Conservation (phyloP, 768 basidiomycete species). For the Lyophyllum atratum region DNA sequence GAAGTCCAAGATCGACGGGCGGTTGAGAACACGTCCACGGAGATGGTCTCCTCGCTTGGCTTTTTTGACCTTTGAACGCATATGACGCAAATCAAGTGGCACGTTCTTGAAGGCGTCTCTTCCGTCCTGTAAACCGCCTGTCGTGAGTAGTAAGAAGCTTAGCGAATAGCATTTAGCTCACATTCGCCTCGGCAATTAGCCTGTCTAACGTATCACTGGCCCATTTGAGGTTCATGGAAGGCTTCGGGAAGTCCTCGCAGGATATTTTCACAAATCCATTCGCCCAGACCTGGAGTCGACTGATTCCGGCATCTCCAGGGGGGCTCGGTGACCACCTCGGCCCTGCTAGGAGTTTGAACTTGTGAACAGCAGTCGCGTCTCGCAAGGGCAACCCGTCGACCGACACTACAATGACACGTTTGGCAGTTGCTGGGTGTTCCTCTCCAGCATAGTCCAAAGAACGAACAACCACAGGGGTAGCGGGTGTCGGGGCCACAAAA, state of each 20-base stretch:
- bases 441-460: constrained; percentile 79
- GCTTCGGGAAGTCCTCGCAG: constrained; percentile 83
- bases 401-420: constrained; percentile 74
- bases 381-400: constrained; percentile 73
- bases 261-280: constrained; percentile 90
- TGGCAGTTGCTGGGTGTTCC: constrained; percentile 67
- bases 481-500: constrained; percentile 65
- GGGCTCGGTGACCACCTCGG: constrained; percentile 80
- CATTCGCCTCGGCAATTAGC: constrained; percentile 82
- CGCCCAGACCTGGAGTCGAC: constrained; percentile 45
- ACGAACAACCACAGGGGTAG: constrained; percentile 67
- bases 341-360: constrained; percentile 87
- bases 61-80: constrained; percentile 71
- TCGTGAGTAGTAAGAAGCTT: neutral
- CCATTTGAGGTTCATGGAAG: constrained; percentile 92
- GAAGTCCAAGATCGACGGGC: constrained; percentile 77
- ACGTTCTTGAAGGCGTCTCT: constrained; percentile 57
- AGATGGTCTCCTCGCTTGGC: constrained; percentile 73
- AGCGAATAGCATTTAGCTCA: constrained; percentile 40
- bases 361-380: constrained; percentile 68
- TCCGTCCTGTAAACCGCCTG: constrained; percentile 34
- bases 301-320: constrained; percentile 68
- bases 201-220: constrained; percentile 83
- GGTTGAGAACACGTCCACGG: constrained; percentile 49
- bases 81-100: constrained; percentile 82